Conservation (phyloP, 441 rosid genomes). For the Populus trichocarpa region DNA sequence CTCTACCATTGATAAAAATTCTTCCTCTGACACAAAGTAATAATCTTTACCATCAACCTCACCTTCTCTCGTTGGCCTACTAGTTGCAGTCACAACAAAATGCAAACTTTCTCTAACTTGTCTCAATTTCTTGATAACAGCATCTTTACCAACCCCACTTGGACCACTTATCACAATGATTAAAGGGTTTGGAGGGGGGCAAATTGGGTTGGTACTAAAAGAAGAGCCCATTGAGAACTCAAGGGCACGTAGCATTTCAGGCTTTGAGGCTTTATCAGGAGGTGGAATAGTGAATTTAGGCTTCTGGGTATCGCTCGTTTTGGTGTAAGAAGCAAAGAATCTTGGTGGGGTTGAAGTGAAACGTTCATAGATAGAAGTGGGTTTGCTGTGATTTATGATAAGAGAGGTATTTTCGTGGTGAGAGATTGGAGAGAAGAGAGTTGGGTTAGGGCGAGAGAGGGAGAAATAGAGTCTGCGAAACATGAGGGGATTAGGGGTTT, state of each 20-base stretch:
- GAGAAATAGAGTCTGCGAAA: constrained; percentile 50
- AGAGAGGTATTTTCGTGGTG: not conserved
- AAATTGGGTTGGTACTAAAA: constrained; percentile 40
- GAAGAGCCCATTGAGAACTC: constrained; percentile 61
- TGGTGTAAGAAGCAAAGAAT: constrained; percentile 32
- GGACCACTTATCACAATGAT: constrained; percentile 83
- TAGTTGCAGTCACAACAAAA: constrained; percentile 90
- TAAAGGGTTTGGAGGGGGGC: constrained; percentile 57
- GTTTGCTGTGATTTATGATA: not conserved
- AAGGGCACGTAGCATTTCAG: constrained; percentile 63
- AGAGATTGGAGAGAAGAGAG: constrained; percentile 22
- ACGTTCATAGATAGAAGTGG: not conserved
- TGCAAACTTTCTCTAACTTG: constrained; percentile 55
- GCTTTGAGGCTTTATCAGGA: constrained; percentile 49
- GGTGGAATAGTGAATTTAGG: constrained; percentile 32
- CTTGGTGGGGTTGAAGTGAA: constrained; percentile 17
- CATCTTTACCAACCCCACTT: constrained; percentile 91
- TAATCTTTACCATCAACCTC: constrained; percentile 81
- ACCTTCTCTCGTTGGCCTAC: constrained; percentile 66
- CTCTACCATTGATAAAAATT: constrained; percentile 67
- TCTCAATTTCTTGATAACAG: constrained; percentile 64
- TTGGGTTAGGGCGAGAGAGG: constrained; percentile 27
- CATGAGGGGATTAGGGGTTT: constrained; percentile 32
- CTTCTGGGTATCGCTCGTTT: constrained; percentile 50
- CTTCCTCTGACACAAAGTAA: constrained; percentile 61